Conservation (phyloP, 1,139 yeast genomes). For the Suhomyces panamericanus region DNA sequence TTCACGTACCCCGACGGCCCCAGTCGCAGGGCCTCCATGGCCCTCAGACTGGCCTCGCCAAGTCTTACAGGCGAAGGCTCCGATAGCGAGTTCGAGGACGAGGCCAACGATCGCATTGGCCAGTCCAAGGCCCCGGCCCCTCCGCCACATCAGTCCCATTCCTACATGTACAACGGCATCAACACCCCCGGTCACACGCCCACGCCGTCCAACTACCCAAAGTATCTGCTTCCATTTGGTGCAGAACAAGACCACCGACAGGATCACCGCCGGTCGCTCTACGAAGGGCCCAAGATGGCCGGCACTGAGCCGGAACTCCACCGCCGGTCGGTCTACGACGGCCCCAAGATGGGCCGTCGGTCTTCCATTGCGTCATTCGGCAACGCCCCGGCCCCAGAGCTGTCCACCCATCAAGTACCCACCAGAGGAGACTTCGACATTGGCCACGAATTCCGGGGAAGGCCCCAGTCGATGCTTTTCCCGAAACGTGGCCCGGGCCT, state of each 20-base stretch:
- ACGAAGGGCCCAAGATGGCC: background rate
- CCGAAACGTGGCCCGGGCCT: background rate
- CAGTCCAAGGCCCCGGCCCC: background rate
- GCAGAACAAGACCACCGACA: background rate
- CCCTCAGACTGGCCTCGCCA: background rate
- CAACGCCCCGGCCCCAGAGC: background rate
- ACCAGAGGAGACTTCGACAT: slow-evolving; percentile 11
- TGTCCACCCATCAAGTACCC: slow-evolving; percentile 3
- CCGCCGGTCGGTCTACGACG: background rate
- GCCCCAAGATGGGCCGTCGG: background rate
- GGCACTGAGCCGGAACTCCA: background rate
- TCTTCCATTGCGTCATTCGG: background rate
- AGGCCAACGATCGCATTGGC: slow-evolving; percentile 1
- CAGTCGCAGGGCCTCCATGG: slow-evolving; percentile 2
- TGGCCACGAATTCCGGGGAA: slow-evolving; percentile 3
- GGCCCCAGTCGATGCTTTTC: slow-evolving; percentile 8
- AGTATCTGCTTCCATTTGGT: background rate
- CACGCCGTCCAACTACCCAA: background rate
- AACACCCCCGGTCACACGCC: slow-evolving; percentile 5
- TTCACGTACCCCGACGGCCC: background rate
- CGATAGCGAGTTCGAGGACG: slow-evolving; percentile 14
- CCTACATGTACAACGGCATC: background rate
- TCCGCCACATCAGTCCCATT: background rate
- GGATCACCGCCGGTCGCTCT: background rate
- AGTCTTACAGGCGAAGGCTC: slow-evolving; percentile 5